Evolutionary conservation across 148 eudicot genomes (phyloP), one percentile per base, ranked within the genome.

Genomic region (Rhododendron ferrugineum): DNA sequence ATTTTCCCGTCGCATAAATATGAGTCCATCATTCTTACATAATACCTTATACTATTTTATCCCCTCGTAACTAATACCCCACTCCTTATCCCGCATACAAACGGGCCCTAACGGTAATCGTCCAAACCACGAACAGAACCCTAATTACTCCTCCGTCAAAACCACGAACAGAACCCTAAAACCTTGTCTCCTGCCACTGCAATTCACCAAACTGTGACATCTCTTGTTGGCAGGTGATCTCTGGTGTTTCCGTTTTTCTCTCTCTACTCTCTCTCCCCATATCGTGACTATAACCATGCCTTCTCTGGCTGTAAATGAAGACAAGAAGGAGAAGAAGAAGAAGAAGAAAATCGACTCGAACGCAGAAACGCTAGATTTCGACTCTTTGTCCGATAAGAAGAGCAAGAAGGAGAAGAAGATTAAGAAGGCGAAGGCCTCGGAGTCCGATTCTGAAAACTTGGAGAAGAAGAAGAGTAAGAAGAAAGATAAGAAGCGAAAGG

Each of bases 401-500:
- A 49, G 42, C 66, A 87, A 80, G 40, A 87, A 91, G 80, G 82
- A 85, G 88, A 81, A 90, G 81, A 90, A 88, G 64, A 3, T 34
- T 56, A 89, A 85, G 81, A 87, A 82, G 52, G 26, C 34, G 34
- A 58, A 56, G 68, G 80, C 4, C 34, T 36, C 47, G 54, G 89
- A 82, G 60, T 79, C 87, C 13, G 88, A 74, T 9, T 83, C 86
- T 10, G 85, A 89, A 44, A 75, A 58, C 9, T 8, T 16, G 78
- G 75, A 44, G 58, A 80, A 81, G 66, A 86, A 91, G 86, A 88
- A 89, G 83, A 89, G 81, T 11, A 83, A 83, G 85, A 89, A 90
- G 88, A 87, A 89, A 79, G 91, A 93, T 86, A 88, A 88, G 88
- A 93, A 93, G 86, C 75, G 94, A 15, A 92, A 92, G 73, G 86